phyloP scores from a whole-genome alignment of 2,329 filamentous ascomycete species.

The Biscogniauxia mediterranea region DNA sequence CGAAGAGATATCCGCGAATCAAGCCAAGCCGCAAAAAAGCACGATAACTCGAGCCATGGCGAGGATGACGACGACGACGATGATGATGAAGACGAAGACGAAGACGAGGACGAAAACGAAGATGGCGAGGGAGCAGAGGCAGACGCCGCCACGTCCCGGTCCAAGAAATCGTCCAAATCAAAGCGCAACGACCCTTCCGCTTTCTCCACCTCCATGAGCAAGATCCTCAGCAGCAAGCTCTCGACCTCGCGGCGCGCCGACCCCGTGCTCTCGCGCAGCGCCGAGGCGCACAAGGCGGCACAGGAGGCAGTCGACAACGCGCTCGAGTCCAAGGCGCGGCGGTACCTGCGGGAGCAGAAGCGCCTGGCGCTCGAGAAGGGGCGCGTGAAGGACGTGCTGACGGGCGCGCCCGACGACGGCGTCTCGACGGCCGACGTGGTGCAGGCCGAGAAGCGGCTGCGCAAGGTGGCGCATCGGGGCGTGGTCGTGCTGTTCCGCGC shows the following conservation, averaged over 20 bases:
- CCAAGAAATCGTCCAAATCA: slow-evolving; percentile 48
- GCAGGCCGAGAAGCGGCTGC: slow-evolving; percentile 75
- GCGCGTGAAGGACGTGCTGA: slow-evolving; percentile 81
- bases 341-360: slow-evolving; percentile 78
- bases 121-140: slow-evolving; percentile 42
- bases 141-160: slow-evolving; percentile 31
- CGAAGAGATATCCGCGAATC: slow-evolving; percentile 26
- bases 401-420: slow-evolving; percentile 50
- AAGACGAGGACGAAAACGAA: slow-evolving; percentile 39
- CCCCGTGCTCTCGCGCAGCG: slow-evolving; percentile 85
- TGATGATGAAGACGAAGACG: slow-evolving; percentile 36
- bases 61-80: slow-evolving; percentile 27
- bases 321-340: slow-evolving; percentile 77
- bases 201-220: slow-evolving; percentile 90
- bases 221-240: slow-evolving; percentile 88
- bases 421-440: slow-evolving; percentile 54
- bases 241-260: slow-evolving; percentile 78
- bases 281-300: slow-evolving; percentile 68
- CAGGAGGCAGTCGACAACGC: slow-evolving; percentile 71
- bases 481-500: slow-evolving; percentile 97
- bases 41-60: slow-evolving; percentile 19
- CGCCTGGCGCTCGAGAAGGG: slow-evolving; percentile 79
- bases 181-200: slow-evolving; percentile 91
- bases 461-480: slow-evolving; percentile 87
- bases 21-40: slow-evolving; percentile 15